Evolutionary conservation across 2,329 filamentous ascomycete species (phyloP).

Genomic region (Emmonsiellopsis sp.): DNA sequence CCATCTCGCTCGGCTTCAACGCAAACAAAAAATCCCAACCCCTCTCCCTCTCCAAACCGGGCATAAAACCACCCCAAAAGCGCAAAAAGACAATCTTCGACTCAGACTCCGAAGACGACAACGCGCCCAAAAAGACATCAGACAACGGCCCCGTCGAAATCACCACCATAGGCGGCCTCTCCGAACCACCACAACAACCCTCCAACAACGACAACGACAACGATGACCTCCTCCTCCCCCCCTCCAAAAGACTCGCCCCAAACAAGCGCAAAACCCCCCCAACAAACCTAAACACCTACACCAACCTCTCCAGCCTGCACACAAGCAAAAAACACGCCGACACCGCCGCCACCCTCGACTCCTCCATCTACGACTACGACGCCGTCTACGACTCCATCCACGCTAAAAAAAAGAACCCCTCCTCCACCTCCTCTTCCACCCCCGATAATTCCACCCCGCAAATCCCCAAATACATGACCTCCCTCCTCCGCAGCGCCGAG

Average conservation of each 20-base stretch:
- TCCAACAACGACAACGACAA: conserved; percentile 11
- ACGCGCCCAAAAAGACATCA: conserved; percentile 10
- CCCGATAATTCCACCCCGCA: conserved; percentile 13
- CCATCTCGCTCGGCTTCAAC: conserved; percentile 36
- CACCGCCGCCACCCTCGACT: conserved; percentile 35
- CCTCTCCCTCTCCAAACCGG: conserved; percentile 17
- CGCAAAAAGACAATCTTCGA: conserved; percentile 42
- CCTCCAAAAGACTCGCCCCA: conserved; percentile 19
- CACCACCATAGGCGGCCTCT: conserved; percentile 30
- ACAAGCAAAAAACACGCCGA: conserved; percentile 37
- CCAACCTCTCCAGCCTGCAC: conserved; percentile 38
- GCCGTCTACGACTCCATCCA: conserved; percentile 42
- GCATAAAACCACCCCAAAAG: conserved; percentile 30
- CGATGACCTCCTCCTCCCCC: conserved; percentile 12
- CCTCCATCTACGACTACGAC: conserved; percentile 43
- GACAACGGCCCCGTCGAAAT: conserved; percentile 23
- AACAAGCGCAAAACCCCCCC: conserved; percentile 3
- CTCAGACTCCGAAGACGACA: conserved; percentile 27
- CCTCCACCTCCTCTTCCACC: conserved; percentile 15
- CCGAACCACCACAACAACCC: conserved; percentile 9
- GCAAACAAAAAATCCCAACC: conserved; percentile 25
- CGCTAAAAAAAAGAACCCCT: conserved; percentile 24
- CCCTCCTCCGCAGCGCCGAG: conserved; percentile 51
- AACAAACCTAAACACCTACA: conserved; percentile 18
- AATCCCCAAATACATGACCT: conserved; percentile 52